These are phyloP conservation scores for Colletotrichum filicis DNA, from an alignment of 2,329 filamentous ascomycete species.

Conservation along the genomic window DNA sequence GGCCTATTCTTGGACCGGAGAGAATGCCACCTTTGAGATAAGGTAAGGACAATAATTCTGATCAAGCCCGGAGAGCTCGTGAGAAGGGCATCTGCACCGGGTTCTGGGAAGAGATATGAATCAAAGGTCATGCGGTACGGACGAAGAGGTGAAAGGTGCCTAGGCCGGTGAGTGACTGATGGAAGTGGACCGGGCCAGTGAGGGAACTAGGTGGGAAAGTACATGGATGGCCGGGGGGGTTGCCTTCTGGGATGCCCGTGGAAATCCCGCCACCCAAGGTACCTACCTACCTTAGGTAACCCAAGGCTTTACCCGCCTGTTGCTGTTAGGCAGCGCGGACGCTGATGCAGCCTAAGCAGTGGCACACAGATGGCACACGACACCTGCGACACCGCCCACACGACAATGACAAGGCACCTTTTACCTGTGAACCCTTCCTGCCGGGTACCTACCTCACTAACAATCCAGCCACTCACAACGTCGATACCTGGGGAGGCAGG, in stretches of 20 bases:
- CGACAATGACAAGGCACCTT: not conserved
- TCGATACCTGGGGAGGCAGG: not conserved
- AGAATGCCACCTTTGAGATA: not conserved
- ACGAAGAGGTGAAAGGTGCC: constrained; percentile 25
- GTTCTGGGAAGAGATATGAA: constrained; percentile 25
- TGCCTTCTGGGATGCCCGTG: not conserved
- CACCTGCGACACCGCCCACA: constrained; percentile 14
- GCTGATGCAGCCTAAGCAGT: constrained; percentile 27
- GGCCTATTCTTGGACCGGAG: not conserved
- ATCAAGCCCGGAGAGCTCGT: constrained; percentile 29
- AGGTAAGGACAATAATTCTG: not conserved
- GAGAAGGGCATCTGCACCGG: constrained; percentile 32
- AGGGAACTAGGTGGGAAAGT: constrained; percentile 2
- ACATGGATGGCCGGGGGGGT: constrained; percentile 8
- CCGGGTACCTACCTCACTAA: constrained; percentile 25
- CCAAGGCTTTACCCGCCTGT: constrained; percentile 5
- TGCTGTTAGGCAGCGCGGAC: constrained; percentile 33
- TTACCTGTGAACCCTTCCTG: not conserved
- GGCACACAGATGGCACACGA: constrained; percentile 19
- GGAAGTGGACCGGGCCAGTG: constrained; percentile 10
- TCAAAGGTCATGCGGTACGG: constrained; percentile 32
- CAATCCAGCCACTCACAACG: constrained; percentile 25
- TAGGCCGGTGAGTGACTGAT: constrained; percentile 14
- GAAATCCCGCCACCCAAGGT: not conserved
- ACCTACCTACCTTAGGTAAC: not conserved